Evolutionary conservation across 306 rosid species (phyloP).

Genomic region (Malus fusca): DNA sequence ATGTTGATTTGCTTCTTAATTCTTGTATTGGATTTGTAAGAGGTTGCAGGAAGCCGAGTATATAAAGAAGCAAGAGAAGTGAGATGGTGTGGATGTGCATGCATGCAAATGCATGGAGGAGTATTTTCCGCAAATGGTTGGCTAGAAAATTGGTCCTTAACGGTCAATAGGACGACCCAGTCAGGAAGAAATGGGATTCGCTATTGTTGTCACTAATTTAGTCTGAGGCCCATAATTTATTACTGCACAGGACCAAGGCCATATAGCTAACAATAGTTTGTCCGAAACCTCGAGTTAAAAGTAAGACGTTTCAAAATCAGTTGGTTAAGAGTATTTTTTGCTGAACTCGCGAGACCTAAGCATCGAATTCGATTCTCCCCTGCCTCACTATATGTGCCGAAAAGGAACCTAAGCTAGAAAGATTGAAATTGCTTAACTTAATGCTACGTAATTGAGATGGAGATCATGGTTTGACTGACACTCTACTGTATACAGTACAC

Average conservation of each 20-base stretch:
- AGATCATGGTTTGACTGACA: too few species aligned
- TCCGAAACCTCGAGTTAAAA: too few species aligned
- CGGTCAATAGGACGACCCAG: conserved; percentile 39
- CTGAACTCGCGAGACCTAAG: too few species aligned
- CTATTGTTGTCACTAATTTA: background rate
- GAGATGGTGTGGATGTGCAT: background rate
- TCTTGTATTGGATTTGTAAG: background rate
- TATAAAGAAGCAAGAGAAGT: conserved; percentile 4
- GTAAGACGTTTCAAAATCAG: too few species aligned
- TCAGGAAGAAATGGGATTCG: background rate
- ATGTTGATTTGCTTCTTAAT: background rate
- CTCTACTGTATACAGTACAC: too few species aligned
- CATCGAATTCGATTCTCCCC: too few species aligned
- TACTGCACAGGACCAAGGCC: background rate
- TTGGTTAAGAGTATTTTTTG: too few species aligned
- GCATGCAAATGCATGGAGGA: conserved; percentile 15
- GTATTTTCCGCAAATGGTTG: conserved; percentile 25
- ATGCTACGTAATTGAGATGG: too few species aligned
- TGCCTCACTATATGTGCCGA: too few species aligned
- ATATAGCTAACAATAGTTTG: background rate
- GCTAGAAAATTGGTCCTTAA: background rate
- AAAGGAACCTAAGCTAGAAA: too few species aligned
- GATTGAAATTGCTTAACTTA: too few species aligned
- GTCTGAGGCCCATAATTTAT: background rate
- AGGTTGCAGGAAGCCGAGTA: background rate